Conservation (phyloP, 108 stramenopile genomes). For the Schizochytrium sp. region DNA sequence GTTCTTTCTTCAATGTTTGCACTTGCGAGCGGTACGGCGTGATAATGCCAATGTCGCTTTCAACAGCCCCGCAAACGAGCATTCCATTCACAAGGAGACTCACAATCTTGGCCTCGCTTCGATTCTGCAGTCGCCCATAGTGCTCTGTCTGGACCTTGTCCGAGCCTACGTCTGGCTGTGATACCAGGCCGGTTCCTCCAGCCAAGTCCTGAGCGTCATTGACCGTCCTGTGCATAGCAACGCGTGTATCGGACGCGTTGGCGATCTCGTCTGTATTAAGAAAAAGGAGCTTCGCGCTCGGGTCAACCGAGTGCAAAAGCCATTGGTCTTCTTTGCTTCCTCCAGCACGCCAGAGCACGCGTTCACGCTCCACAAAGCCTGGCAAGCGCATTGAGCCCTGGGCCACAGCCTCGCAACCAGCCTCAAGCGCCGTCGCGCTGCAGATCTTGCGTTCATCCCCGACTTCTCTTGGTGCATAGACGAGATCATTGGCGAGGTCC, state of each 20-base stretch:
- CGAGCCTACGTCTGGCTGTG: background rate
- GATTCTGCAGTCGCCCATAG: background rate
- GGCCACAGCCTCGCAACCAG: background rate
- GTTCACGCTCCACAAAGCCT: background rate
- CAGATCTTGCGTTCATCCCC: background rate
- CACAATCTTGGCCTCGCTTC: background rate
- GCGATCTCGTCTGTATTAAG: background rate
- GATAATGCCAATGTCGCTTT: background rate
- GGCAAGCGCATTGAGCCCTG: background rate
- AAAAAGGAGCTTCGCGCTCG: background rate
- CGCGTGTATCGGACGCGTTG: background rate
- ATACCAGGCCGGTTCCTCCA: too few species aligned
- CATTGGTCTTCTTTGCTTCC: background rate
- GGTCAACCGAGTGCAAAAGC: background rate
- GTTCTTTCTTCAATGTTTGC: background rate
- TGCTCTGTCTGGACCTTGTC: background rate
- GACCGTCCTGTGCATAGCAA: background rate
- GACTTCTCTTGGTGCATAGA: background rate
- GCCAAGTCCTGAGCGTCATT: too few species aligned
- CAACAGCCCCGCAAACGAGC: background rate
- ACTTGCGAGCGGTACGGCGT: background rate
- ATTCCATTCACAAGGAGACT: background rate
- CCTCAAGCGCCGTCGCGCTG: background rate
- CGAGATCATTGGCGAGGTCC: constrained; percentile 65
- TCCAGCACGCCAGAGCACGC: background rate